These are phyloP conservation scores for Sarocladiaceae sp. DNA, from an alignment of 2,329 filamentous ascomycete species.

Conservation along the genomic window DNA sequence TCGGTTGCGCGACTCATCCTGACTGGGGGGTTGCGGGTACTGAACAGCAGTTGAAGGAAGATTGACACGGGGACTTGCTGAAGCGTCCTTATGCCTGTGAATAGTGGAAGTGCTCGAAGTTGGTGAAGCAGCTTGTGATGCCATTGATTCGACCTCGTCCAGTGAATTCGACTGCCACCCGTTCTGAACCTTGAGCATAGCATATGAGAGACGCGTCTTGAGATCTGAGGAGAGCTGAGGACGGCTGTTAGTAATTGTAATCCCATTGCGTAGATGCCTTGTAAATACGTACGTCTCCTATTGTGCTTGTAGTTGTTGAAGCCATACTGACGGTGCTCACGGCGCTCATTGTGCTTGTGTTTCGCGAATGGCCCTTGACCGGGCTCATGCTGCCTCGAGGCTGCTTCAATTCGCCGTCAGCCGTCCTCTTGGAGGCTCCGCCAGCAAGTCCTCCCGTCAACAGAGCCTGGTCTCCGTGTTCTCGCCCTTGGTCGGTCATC, in stretches of 20 bases:
- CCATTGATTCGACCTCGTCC: constrained; percentile 68
- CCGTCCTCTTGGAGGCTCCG: constrained; percentile 63
- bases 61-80: constrained; percentile 43
- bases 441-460: constrained; percentile 18
- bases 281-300: constrained; percentile 62
- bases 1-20: constrained; percentile 10
- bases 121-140: constrained; percentile 62
- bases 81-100: constrained; percentile 43
- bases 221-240: constrained; percentile 68
- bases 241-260: constrained; percentile 12
- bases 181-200: constrained; percentile 87
- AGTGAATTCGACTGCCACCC: constrained; percentile 78
- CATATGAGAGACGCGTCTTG: constrained; percentile 79
- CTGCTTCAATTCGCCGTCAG: constrained; percentile 66
- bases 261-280: neutral
- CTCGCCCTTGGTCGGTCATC: constrained; percentile 22
- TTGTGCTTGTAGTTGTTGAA: constrained; percentile 58
- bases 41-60: neutral
- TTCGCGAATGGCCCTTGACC: constrained; percentile 58
- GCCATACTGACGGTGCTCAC: constrained; percentile 60
- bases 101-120: constrained; percentile 50
- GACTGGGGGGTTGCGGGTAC: neutral
- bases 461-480: neutral
- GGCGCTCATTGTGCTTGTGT: constrained; percentile 60
- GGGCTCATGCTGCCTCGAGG: constrained; percentile 38